Percentiles rank a stretch among this genome's conserved stretches.
Conservation (phyloP, 352 stramenopile species). For the Phytophthora megakarya region DNA sequence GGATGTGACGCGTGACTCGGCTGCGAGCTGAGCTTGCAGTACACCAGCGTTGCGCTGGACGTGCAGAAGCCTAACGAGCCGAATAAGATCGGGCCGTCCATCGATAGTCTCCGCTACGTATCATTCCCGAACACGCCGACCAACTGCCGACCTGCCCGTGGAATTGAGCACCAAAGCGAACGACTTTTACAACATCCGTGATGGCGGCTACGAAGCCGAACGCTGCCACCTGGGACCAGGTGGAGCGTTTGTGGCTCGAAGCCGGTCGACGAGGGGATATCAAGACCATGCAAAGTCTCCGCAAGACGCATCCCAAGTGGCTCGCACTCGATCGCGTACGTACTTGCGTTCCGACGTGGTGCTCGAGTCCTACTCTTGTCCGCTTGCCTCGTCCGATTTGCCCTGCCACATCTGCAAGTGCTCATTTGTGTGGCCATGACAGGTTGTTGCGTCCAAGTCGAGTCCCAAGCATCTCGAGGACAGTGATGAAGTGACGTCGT, state of each 20-base stretch:
- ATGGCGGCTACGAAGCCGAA: constrained; percentile 26
- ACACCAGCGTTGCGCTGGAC: too few species aligned
- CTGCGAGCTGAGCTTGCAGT: not conserved
- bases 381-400: constrained; percentile 35
- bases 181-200: constrained; percentile 3
- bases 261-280: constrained; percentile 32
- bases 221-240: constrained; percentile 11
- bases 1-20: constrained; percentile 31
- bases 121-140: constrained; percentile 39
- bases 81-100: constrained; percentile 17
- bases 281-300: constrained; percentile 34
- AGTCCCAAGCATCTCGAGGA: constrained; percentile 21
- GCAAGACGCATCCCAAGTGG: constrained; percentile 35
- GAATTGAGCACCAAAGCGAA: constrained; percentile 21
- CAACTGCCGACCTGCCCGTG: constrained; percentile 25
- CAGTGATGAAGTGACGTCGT: constrained; percentile 28
- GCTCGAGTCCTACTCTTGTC: constrained; percentile 38
- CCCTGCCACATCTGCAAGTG: constrained; percentile 24
- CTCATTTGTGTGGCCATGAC: constrained; percentile 16
- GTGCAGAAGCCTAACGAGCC: too few species aligned
- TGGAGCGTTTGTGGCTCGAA: constrained; percentile 37
- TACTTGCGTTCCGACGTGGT: constrained; percentile 28
- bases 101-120: constrained; percentile 12
- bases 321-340: constrained; percentile 41
- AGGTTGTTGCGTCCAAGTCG: constrained; percentile 29